A percentile compares a stretch with the other conserved stretches of the same genome.
Conservation (phyloP, 2,329 filamentous ascomycete species). For the Ceratocystis ficicola region DNA sequence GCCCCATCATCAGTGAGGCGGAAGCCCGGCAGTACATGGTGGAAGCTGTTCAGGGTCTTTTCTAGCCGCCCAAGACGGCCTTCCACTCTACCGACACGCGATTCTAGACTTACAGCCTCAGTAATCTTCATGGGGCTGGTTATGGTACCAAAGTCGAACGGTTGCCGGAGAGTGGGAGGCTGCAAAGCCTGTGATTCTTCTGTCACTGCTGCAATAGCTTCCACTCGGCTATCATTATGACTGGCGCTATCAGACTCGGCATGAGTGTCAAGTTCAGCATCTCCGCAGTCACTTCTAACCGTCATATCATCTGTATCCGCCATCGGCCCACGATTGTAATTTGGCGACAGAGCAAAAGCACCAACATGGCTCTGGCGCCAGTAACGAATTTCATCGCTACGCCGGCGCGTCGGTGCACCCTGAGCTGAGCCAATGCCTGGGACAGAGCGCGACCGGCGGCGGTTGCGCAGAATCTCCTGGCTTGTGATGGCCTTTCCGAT, state of each 20-base stretch:
- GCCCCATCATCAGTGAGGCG: conserved; percentile 26
- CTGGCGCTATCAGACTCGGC: conserved; percentile 23
- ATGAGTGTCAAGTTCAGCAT: conserved; percentile 25
- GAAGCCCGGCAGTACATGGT: conserved; percentile 36
- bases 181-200: conserved; percentile 17
- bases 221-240: conserved; percentile 25
- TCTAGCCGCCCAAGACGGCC: conserved; percentile 42
- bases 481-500: conserved; percentile 53
- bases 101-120: conserved; percentile 42
- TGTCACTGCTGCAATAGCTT: not conserved
- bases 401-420: conserved; percentile 32
- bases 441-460: conserved; percentile 48
- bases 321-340: conserved; percentile 30
- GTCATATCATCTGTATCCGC: conserved; percentile 27
- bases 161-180: conserved; percentile 35
- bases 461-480: conserved; percentile 35
- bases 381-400: conserved; percentile 52
- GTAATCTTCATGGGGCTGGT: conserved; percentile 44
- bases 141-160: conserved; percentile 44
- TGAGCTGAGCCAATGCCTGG: conserved; percentile 38
- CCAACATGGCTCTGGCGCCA: conserved; percentile 49
- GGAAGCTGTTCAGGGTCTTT: conserved; percentile 39
- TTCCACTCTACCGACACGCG: conserved; percentile 42
- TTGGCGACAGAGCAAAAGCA: conserved; percentile 39
- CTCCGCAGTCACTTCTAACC: not conserved